phyloP scores from a whole-genome alignment of 306 rosid genomes.

The Gynostemma pentaphyllum region DNA sequence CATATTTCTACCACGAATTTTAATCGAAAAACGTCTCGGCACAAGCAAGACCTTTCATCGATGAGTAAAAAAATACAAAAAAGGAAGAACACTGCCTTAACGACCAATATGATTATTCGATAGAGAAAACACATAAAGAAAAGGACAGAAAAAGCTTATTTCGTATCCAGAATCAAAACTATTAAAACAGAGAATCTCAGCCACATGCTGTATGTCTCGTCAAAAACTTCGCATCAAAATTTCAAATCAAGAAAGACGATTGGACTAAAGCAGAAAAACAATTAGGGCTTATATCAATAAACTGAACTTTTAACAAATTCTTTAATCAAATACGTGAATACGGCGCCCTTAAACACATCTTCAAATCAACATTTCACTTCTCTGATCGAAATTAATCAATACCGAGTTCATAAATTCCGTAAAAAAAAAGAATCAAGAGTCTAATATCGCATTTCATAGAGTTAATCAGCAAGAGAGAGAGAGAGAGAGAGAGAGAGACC shows the following conservation, averaged over 20 bases:
- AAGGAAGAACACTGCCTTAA: background rate
- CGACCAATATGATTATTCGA: background rate
- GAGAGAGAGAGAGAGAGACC: conserved; percentile 30
- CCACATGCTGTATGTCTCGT: background rate
- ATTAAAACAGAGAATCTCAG: background rate
- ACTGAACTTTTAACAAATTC: background rate
- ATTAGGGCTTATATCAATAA: background rate
- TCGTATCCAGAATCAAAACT: background rate
- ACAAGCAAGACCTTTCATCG: background rate
- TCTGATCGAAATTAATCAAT: background rate
- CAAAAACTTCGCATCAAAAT: background rate
- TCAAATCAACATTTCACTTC: background rate
- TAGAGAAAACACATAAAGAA: background rate
- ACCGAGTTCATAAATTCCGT: background rate
- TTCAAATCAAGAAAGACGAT: background rate
- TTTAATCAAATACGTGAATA: background rate
- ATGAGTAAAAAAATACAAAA: background rate
- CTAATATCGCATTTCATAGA: background rate
- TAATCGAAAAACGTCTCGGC: background rate
- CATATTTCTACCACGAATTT: background rate
- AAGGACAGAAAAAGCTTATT: background rate
- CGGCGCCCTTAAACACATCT: background rate
- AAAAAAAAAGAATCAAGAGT: background rate
- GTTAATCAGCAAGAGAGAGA: background rate
- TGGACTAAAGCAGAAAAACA: background rate